phyloP scores from a whole-genome alignment of 2,329 filamentous ascomycete species.

The Pseudocercospora fuligena region DNA sequence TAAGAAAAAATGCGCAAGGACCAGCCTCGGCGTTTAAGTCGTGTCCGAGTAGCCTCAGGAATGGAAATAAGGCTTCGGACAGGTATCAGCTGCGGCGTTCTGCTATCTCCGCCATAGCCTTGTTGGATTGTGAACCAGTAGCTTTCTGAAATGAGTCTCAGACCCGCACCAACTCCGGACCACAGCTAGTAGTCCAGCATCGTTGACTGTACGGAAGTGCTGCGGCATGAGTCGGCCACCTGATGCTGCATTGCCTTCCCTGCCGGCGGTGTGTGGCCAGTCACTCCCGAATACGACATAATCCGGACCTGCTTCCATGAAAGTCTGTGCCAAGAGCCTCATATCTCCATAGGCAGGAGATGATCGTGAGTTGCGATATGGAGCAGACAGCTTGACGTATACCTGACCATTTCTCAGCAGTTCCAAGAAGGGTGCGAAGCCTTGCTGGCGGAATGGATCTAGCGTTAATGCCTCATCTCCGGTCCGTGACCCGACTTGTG shows the following conservation, averaged over 20 bases:
- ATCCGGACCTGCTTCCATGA: neutral
- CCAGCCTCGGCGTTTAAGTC: neutral
- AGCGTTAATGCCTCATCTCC: neutral
- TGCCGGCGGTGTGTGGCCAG: neutral
- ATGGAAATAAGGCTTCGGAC: too few relatives aligned
- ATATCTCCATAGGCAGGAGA: slow-evolving; percentile 2
- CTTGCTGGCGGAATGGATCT: neutral
- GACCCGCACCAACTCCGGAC: neutral
- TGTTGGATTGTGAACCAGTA: neutral
- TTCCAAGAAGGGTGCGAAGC: neutral
- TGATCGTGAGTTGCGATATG: slow-evolving; percentile 5
- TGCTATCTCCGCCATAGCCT: neutral
- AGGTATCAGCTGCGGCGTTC: neutral
- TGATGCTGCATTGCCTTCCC: neutral
- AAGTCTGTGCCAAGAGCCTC: neutral
- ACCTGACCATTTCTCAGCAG: neutral
- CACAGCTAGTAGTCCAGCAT: neutral
- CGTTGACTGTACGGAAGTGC: neutral
- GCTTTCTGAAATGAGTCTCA: neutral
- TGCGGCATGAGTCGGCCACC: neutral
- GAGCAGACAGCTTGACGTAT: slow-evolving; percentile 10
- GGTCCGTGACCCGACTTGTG: neutral
- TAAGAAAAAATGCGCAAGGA: neutral
- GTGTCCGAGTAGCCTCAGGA: too few relatives aligned
- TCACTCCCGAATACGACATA: slow-evolving; percentile 2